These are phyloP conservation scores for Rhizopogon vesiculosus DNA, from an alignment of 768 basidiomycete species.

Conservation along the genomic window DNA sequence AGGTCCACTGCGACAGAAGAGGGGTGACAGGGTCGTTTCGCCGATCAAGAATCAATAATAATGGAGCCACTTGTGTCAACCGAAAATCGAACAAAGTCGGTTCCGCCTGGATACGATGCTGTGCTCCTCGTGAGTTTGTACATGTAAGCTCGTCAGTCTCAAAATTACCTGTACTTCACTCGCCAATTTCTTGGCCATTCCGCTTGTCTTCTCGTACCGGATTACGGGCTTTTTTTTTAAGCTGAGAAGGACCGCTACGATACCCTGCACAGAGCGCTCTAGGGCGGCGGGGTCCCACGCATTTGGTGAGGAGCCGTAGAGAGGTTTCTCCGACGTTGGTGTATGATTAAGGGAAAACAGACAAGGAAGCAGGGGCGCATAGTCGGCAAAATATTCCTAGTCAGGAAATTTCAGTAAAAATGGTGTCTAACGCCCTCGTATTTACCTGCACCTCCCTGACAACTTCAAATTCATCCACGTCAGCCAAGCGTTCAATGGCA, in stretches of 20 bases:
- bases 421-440: neutral
- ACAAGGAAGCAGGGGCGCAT: constrained; percentile 78
- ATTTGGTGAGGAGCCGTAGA: constrained; percentile 71
- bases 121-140: neutral
- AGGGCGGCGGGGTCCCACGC: constrained; percentile 74
- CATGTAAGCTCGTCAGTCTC: constrained; percentile 2
- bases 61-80: constrained; percentile 79
- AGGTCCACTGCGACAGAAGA: constrained; percentile 96
- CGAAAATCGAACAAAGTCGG: constrained; percentile 89
- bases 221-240: constrained; percentile 95
- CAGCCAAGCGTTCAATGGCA: constrained; percentile 88
- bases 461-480: constrained; percentile 93
- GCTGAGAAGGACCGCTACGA: constrained; percentile 84
- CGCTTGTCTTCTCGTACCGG: constrained; percentile 89
- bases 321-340: constrained; percentile 55
- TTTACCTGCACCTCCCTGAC: constrained; percentile 94
- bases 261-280: constrained; percentile 72
- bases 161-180: constrained; percentile 70
- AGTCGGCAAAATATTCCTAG: constrained; percentile 98
- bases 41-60: constrained; percentile 90
- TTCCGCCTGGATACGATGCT: constrained; percentile 82
- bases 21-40: constrained; percentile 98
- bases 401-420: neutral
- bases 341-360: constrained; percentile 84
- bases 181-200: constrained; percentile 88